Evolutionary conservation across 2,329 filamentous ascomycete species (phyloP), one percentile per base, ranked within the genome.

Genomic region (Ramularia endophylla): DNA sequence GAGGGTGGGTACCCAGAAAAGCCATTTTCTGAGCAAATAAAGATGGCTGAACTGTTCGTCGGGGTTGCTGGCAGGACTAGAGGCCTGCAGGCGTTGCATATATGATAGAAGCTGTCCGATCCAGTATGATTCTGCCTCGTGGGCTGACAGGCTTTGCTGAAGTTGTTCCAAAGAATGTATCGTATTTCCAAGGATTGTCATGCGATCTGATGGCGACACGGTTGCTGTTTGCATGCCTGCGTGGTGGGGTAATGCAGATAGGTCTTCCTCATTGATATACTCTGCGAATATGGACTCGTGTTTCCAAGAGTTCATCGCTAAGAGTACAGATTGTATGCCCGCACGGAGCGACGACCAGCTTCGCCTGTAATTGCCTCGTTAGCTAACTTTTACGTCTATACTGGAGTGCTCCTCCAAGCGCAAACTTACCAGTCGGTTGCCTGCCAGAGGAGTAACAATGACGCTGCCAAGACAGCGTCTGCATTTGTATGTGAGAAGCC

Each of bases 331-430:
- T 41, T 85, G 87, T 46, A 89, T 89, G 45, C 89, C 90, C 59
- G 90, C 85, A 73, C 95, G 92, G 46, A 95, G 72, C 52, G 89
- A 89, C 49, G 84, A 87, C 90, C 90, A 97, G 66, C 83, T 85
- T 64, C 83, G 83, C 85, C 88, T 94, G 61, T 56, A 12, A 8
- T 8, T 30, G 27, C 18, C 9, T 3, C 28, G 28, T 44, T 15
- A 44, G 37, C 12, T 25, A 4, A 2, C 9, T 16, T 16, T 19
- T 16, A 2, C 9, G 12, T 16, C 20, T 16, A 25, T 6, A 25
- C 6, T 11, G 22, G 6, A 25, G 11, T 25, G 22, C 22, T 11
- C 22, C 6, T 25, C 22, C 11, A 6, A 3, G 11, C 27, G n/a
- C 8, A 13, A 9, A 70, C 82, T 73, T 75, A 94, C 90, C 89